These are phyloP conservation scores for Monosporascus sp. DNA, from an alignment of 2,329 filamentous ascomycete genomes.

Conservation along the genomic window DNA sequence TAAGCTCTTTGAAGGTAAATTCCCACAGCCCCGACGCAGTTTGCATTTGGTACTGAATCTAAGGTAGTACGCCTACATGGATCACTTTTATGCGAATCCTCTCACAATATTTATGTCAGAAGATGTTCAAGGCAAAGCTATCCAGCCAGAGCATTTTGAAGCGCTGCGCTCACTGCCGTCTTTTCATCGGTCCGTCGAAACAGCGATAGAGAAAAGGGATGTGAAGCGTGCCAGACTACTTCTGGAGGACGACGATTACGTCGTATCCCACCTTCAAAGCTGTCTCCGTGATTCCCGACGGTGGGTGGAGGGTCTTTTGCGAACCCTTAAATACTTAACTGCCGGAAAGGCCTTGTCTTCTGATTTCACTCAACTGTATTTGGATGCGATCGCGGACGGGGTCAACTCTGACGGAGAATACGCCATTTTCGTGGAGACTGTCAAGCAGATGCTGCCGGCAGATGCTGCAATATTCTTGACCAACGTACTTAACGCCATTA, in stretches of 20 bases:
- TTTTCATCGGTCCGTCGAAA: conserved; percentile 54
- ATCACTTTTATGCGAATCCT: conserved; percentile 75
- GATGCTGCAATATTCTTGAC: conserved; percentile 38
- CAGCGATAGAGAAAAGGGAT: conserved; percentile 37
- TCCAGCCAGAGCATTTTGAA: conserved; percentile 60
- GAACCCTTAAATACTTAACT: conserved; percentile 42
- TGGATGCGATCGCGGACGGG: conserved; percentile 54
- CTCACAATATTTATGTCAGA: conserved; percentile 57
- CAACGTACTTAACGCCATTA: conserved; percentile 34
- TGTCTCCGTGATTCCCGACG: conserved; percentile 27
- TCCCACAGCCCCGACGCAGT: not conserved
- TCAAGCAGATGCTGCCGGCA: conserved; percentile 56
- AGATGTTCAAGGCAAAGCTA: conserved; percentile 23
- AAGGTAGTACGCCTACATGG: conserved; percentile 73
- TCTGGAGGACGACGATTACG: conserved; percentile 53
- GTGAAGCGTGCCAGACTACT: conserved; percentile 42
- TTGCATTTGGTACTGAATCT: conserved; percentile 15
- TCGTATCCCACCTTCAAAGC: conserved; percentile 39
- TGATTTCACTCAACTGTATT: conserved; percentile 53
- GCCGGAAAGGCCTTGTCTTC: conserved; percentile 23
- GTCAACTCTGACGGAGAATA: conserved; percentile 44
- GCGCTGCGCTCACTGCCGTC: conserved; percentile 65
- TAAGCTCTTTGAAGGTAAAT: conserved; percentile 61
- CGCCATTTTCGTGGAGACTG: conserved; percentile 48
- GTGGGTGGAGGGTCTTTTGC: conserved; percentile 39